phyloP scores from a whole-genome alignment of 148 eudicot species.

The Vaccinium vitisidaea region DNA sequence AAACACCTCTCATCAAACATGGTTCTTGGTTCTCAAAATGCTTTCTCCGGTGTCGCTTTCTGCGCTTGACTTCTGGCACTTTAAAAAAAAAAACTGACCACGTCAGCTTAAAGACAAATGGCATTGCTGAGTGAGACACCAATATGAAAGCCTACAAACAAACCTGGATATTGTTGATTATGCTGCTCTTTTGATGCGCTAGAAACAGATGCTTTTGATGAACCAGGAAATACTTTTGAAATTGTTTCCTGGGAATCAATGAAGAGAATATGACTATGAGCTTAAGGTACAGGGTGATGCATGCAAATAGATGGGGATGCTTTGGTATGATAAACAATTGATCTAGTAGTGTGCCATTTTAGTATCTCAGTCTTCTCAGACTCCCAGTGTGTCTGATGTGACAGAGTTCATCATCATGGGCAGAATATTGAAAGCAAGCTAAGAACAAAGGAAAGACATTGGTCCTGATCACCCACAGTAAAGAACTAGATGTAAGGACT shows the following conservation, averaged over 20 bases:
- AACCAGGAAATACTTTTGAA: conserved; percentile 21
- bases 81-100: neutral
- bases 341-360: neutral
- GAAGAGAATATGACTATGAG: neutral
- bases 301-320: neutral
- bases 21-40: conserved; percentile 52
- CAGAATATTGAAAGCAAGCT: neutral
- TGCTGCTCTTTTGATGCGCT: conserved; percentile 39
- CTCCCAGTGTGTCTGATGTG: neutral
- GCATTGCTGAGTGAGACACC: neutral
- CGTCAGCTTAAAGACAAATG: neutral
- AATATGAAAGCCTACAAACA: neutral
- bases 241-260: conserved; percentile 32
- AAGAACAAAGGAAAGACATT: neutral
- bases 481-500: neutral
- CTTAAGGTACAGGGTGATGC: neutral
- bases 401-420: conserved; percentile 6
- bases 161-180: conserved; percentile 45
- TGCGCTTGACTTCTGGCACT: conserved; percentile 60
- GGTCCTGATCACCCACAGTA: neutral
- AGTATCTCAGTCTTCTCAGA: neutral
- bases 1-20: conserved; percentile 72
- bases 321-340: neutral
- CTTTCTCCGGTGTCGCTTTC: conserved; percentile 74
- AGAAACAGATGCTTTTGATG: conserved; percentile 41